Conservation (phyloP, 1,139 yeast genomes). For the Blastobotrys elegans region DNA sequence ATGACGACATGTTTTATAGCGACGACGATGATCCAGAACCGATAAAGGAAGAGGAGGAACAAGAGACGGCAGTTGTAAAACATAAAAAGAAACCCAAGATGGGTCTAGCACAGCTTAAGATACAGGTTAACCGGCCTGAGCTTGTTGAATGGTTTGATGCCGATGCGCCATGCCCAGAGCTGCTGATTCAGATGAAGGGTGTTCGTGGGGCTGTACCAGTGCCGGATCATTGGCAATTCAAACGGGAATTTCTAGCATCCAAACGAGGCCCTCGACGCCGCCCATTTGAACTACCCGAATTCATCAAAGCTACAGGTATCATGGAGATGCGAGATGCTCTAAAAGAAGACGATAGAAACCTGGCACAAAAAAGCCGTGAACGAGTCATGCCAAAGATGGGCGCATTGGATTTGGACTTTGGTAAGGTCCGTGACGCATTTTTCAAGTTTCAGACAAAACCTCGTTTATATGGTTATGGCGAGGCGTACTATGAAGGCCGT, state of each 20-base stretch:
- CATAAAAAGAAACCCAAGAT: slow-evolving; percentile 49
- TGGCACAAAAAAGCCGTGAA: slow-evolving; percentile 75
- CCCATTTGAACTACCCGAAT: slow-evolving; percentile 74
- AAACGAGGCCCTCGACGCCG: slow-evolving; percentile 65
- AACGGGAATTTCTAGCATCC: slow-evolving; percentile 71
- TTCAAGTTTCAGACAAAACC: slow-evolving; percentile 80
- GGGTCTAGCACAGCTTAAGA: slow-evolving; percentile 64
- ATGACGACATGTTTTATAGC: slow-evolving; percentile 29
- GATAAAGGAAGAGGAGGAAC: slow-evolving; percentile 19
- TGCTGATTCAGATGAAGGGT: slow-evolving; percentile 61
- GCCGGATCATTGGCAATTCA: slow-evolving; percentile 80
- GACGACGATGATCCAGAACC: slow-evolving; percentile 30
- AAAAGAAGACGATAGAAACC: slow-evolving; percentile 47
- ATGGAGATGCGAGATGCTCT: slow-evolving; percentile 71
- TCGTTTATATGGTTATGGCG: slow-evolving; percentile 61
- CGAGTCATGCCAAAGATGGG: slow-evolving; percentile 91
- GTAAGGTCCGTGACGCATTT: slow-evolving; percentile 78
- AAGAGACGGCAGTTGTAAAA: slow-evolving; percentile 36
- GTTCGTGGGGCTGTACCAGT: slow-evolving; percentile 67
- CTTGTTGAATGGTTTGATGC: slow-evolving; percentile 83
- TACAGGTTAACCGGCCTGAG: slow-evolving; percentile 58
- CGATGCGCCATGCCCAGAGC: slow-evolving; percentile 73
- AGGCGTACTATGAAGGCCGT: slow-evolving; percentile 73
- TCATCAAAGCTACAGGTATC: slow-evolving; percentile 79
- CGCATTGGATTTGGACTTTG: slow-evolving; percentile 78